These are phyloP conservation scores for Botryotinia narcissicola DNA, from an alignment of 2,329 filamentous ascomycete species.

Conservation along the genomic window DNA sequence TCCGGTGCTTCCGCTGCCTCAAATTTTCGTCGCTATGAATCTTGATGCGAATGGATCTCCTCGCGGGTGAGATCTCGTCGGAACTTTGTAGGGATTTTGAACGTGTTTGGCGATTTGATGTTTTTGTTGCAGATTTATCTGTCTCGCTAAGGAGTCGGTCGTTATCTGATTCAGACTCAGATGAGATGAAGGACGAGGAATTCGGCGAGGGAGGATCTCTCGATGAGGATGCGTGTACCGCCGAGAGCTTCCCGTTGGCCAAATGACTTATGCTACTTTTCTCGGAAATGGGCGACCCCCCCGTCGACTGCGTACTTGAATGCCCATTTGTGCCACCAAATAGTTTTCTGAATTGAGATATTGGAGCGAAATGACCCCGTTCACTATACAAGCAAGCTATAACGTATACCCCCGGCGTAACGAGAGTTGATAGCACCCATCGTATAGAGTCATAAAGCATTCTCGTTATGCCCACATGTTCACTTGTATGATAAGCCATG, in stretches of 20 bases:
- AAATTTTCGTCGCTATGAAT: slow-evolving; percentile 76
- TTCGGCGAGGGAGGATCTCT: slow-evolving; percentile 26
- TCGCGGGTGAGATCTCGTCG: slow-evolving; percentile 65
- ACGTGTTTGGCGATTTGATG: slow-evolving; percentile 51
- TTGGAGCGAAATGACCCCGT: slow-evolving; percentile 73
- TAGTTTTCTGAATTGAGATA: slow-evolving; percentile 68
- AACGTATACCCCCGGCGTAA: slow-evolving; percentile 77
- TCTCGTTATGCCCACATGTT: slow-evolving; percentile 60
- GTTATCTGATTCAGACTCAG: slow-evolving; percentile 61
- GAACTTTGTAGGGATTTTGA: slow-evolving; percentile 59
- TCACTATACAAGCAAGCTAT: slow-evolving; percentile 82
- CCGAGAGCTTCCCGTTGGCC: slow-evolving; percentile 25
- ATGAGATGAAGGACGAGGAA: slow-evolving; percentile 62
- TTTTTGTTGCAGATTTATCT: slow-evolving; percentile 25
- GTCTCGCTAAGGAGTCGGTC: slow-evolving; percentile 35
- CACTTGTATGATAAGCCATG: slow-evolving; percentile 39
- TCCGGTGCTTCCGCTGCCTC: slow-evolving; percentile 69
- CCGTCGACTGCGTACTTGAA: slow-evolving; percentile 38
- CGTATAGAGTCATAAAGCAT: slow-evolving; percentile 73
- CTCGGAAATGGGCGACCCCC: slow-evolving; percentile 31
- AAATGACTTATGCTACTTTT: slow-evolving; percentile 18
- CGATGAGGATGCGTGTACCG: slow-evolving; percentile 25
- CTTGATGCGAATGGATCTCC: slow-evolving; percentile 87
- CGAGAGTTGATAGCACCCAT: slow-evolving; percentile 74
- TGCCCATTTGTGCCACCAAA: slow-evolving; percentile 44